Conservation (phyloP, 1,284 basidiomycete species). For the Ustilago sp. region DNA sequence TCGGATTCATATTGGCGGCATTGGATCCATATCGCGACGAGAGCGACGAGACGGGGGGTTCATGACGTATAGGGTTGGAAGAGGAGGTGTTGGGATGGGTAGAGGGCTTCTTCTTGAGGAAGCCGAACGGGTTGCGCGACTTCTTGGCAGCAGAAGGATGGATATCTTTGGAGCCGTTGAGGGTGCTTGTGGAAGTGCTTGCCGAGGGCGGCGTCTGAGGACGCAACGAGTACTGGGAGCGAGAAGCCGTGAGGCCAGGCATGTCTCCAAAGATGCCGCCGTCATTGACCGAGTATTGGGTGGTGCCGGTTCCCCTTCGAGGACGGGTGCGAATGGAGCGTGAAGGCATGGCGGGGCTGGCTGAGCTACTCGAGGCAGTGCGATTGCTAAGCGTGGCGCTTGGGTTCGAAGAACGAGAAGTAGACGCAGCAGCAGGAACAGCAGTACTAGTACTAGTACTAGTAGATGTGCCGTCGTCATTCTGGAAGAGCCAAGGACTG, state of each 20-base stretch:
- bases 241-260: conserved; percentile 22
- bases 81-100: conserved; percentile 35
- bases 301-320: conserved; percentile 23
- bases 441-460: conserved; percentile 5
- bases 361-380: not conserved
- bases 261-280: conserved; percentile 23
- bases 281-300: conserved; percentile 20
- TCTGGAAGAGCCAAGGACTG: conserved; percentile 57
- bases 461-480: conserved; percentile 14
- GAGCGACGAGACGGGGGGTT: conserved; percentile 35
- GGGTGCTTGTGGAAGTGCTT: conserved; percentile 42
- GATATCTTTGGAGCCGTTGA: conserved; percentile 38
- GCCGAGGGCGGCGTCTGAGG: conserved; percentile 54
- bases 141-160: conserved; percentile 32
- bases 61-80: conserved; percentile 28
- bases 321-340: conserved; percentile 15
- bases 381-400: not conserved
- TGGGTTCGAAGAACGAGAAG: conserved; percentile 10
- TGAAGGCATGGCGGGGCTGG: conserved; percentile 6
- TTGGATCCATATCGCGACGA: conserved; percentile 44
- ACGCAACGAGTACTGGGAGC: conserved; percentile 37
- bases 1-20: conserved; percentile 37
- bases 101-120: conserved; percentile 59
- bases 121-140: conserved; percentile 60
- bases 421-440: conserved; percentile 14